These are phyloP conservation scores for Arthrobotrys sphaeroides DNA, from an alignment of 2,329 filamentous ascomycete species.

Conservation along the genomic window DNA sequence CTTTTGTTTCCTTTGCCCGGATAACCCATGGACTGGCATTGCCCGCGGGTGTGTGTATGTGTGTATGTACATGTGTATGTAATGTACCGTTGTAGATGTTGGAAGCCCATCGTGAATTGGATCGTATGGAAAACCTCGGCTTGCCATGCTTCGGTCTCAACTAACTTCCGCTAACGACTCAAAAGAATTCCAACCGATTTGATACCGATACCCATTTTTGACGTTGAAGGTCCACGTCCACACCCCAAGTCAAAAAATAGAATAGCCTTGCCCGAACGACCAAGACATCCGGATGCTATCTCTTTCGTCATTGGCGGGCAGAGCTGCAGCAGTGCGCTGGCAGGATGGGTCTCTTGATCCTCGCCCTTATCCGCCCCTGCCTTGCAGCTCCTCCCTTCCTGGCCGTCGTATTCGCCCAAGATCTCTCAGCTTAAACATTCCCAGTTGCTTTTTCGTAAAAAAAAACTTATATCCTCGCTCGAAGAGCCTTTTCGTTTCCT, in stretches of 20 bases:
- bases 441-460: slow-evolving; percentile 43
- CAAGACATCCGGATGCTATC: slow-evolving; percentile 38
- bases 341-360: slow-evolving; percentile 49
- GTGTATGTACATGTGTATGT: too few species aligned
- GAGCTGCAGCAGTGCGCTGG: slow-evolving; percentile 52
- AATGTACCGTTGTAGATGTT: slow-evolving; percentile 29
- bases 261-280: slow-evolving; percentile 46
- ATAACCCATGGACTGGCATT: too few species aligned
- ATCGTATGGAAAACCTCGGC: slow-evolving; percentile 12
- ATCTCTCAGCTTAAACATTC: slow-evolving; percentile 33
- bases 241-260: slow-evolving; percentile 54
- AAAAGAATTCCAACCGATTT: neutral
- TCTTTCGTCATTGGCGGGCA: slow-evolving; percentile 53
- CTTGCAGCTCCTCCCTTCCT: slow-evolving; percentile 48
- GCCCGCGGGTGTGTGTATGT: neutral
- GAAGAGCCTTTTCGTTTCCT: slow-evolving; percentile 41
- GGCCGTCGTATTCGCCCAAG: slow-evolving; percentile 43
- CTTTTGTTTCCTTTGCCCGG: slow-evolving; percentile 15
- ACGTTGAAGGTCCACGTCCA: slow-evolving; percentile 42
- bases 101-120: slow-evolving; percentile 24
- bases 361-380: slow-evolving; percentile 51
- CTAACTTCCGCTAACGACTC: neutral
- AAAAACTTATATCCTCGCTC: too few species aligned
- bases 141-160: slow-evolving; percentile 26
- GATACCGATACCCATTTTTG: slow-evolving; percentile 51